Evolutionary conservation across 176 grass and related monocot species (phyloP).

Genomic region (Raddia distichophylla): DNA sequence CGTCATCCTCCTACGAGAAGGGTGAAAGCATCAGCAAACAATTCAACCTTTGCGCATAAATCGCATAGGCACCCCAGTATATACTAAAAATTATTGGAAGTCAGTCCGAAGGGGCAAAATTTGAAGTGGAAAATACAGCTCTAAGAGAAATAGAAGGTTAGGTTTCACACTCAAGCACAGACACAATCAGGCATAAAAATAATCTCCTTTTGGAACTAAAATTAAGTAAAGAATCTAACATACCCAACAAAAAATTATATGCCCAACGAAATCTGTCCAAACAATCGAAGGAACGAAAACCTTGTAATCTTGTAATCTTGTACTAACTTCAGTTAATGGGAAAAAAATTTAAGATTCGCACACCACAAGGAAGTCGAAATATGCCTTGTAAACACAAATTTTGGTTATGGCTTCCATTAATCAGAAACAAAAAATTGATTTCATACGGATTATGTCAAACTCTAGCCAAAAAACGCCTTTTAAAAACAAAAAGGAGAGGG

Average conservation of each 20-base stretch:
- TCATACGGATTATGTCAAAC: neutral
- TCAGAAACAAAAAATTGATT: neutral
- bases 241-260: too few species aligned
- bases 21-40: constrained; percentile 24
- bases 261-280: too few species aligned
- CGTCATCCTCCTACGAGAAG: constrained; percentile 71
- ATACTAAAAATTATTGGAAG: neutral
- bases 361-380: neutral
- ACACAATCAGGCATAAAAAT: too few species aligned
- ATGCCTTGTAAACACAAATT: neutral
- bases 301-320: too few species aligned
- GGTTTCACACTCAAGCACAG: too few species aligned
- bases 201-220: too few species aligned
- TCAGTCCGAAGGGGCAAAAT: too few species aligned
- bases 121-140: too few species aligned
- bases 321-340: too few species aligned
- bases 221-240: too few species aligned
- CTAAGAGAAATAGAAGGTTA: too few species aligned
- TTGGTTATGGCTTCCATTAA: neutral
- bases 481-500: neutral
- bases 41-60: constrained; percentile 4
- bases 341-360: neutral
- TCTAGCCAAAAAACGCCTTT: neutral
- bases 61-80: neutral
- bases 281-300: too few species aligned